Conservation (phyloP, 169 alveolate species). For the Plasmodium vivax region DNA sequence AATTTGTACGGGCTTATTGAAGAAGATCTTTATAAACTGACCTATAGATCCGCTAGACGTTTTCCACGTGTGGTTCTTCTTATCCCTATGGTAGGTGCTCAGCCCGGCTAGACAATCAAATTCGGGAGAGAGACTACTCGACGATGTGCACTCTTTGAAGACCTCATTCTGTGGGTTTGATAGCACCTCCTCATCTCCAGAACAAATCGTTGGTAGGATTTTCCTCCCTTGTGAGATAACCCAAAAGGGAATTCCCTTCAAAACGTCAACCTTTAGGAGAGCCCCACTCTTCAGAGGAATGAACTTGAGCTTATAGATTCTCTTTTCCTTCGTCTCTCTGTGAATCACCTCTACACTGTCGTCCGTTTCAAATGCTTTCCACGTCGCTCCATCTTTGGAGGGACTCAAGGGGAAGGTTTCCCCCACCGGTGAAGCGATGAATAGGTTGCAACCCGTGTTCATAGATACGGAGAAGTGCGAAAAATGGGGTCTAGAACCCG, state of each 20-base stretch:
- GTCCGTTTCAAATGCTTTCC: conserved; percentile 72
- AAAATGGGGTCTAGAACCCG: conserved; percentile 62
- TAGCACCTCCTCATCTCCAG: conserved; percentile 27
- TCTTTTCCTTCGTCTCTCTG: neutral
- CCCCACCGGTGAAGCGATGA: conserved; percentile 76
- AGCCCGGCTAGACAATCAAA: conserved; percentile 79
- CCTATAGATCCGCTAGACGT: conserved; percentile 73
- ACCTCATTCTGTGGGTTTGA: conserved; percentile 1
- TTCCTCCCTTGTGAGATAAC: conserved; percentile 27
- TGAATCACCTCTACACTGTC: conserved; percentile 46
- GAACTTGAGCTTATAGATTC: neutral
- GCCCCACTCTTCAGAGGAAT: conserved; percentile 34
- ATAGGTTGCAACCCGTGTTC: conserved; percentile 78
- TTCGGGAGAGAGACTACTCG: conserved; percentile 40
- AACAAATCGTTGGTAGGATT: conserved; percentile 47
- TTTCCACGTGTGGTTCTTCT: conserved; percentile 79
- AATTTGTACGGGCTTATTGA: conserved; percentile 79
- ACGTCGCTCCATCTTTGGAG: conserved; percentile 44
- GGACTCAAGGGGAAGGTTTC: conserved; percentile 73
- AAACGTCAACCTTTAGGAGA: conserved; percentile 6
- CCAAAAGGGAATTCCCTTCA: conserved; percentile 30
- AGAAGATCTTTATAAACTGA: conserved; percentile 73
- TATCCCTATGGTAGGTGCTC: conserved; percentile 76
- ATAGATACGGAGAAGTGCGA: conserved; percentile 71
- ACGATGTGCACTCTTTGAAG: conserved; percentile 36